Percentiles rank a stretch among this genome's conserved stretches.
phyloP scores from a whole-genome alignment of 768 basidiomycete species.

The Leccinum imitatum region DNA sequence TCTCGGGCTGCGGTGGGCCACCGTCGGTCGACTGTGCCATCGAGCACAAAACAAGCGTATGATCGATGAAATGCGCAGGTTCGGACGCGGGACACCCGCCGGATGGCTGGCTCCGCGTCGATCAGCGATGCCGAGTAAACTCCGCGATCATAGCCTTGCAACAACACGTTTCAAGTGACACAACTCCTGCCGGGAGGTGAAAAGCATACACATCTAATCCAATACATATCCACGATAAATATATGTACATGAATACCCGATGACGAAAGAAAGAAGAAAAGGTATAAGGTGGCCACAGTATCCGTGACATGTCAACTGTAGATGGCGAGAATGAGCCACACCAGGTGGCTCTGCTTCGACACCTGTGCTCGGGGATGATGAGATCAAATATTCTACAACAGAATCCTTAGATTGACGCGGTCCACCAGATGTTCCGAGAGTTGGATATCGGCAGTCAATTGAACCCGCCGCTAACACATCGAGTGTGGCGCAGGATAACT shows the following conservation, averaged over 20 bases:
- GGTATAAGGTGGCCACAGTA: neutral
- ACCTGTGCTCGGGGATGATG: neutral
- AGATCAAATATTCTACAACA: neutral
- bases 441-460: neutral
- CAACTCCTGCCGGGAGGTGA: neutral
- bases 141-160: neutral
- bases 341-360: neutral
- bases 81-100: too few species aligned
- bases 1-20: neutral
- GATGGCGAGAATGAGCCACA: neutral
- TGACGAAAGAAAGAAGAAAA: neutral
- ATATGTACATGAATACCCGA: neutral
- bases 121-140: neutral
- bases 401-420: neutral
- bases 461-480: neutral
- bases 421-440: neutral
- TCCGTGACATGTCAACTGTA: neutral
- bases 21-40: slow-evolving; percentile 10
- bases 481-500: neutral
- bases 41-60: neutral
- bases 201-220: neutral
- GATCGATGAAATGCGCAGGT: too few species aligned
- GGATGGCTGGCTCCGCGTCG: neutral
- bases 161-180: neutral
- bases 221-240: neutral